Evolutionary conservation across 495 filamentous ascomycete genomes (phyloP), one percentile per base, ranked within the genome.

Genomic region (Tuber melanosporum): DNA sequence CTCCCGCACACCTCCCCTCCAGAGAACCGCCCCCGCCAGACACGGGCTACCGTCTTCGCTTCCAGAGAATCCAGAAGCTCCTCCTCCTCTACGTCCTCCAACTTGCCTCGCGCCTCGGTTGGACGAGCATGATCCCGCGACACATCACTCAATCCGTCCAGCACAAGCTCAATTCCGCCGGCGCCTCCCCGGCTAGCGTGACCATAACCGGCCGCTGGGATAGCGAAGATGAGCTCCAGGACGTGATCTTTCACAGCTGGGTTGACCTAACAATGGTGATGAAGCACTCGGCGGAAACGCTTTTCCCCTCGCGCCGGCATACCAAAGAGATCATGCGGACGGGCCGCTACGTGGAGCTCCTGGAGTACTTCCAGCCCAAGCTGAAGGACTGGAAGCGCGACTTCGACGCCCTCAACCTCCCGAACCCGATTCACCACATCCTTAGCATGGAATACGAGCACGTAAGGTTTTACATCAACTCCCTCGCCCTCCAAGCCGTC

Each of bases 401-500:
- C 57, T 92, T 96, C 77, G 90, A 96, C 71, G 86, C 88, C 19
- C 90, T 91, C 71, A 86, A 87, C 43, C 84, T 97, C 75, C 91
- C 93, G 1, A 88, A 88, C 8, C 91, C 92, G 76, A 93, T 96
- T 84, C 89, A 91, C 52, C 89, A 92, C 80, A 94, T 98, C 72
- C 86, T 99, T 10, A 90, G 91, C 44, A 97, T 99, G 76, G 95
- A 97, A 85, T 94, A 93, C 77, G 92, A 96, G 78, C 94, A 96
- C 80, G 92, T 94, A 26, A 88, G 93, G 84, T 89, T 97, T 71
- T 98, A 98, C 83, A 88, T 97, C 85, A 98, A 98, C 82, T 96
- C 93, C 8, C 87, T 99, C 20, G 93, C 93, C 5, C 86, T 99
- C 19, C 95, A 99, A 86, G 96, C 95, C 8, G 94, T 98, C 32